Evolutionary conservation across 2,329 filamentous ascomycete species (phyloP), one percentile per base, ranked within the genome.

Genomic region (Pyrenochaeta sp.): DNA sequence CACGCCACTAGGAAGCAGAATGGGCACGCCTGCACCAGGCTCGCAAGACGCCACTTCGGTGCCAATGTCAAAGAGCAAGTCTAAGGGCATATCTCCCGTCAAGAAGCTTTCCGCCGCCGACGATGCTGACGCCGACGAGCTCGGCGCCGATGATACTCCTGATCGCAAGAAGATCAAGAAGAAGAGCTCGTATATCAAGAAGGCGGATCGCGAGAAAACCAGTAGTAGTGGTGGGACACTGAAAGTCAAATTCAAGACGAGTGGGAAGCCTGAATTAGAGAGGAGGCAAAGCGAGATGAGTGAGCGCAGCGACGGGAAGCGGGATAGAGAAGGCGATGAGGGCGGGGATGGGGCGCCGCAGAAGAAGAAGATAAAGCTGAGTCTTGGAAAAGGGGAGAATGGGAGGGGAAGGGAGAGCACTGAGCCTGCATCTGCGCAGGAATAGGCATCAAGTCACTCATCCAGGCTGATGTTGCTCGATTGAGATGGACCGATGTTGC

Each of bases 91-190:
- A 42, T 76, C 72, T 22, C 75, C 75, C 3, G 56, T 72, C 19
- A 77, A 78, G 62, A 74, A 67, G 50, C 46, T 68, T 3, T 59
- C 54, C 32, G 64, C 62, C 24, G 65, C 55, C 61, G 66, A 66
- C 44, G 68, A 64, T 46, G 27, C 24, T 28, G 69, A 70, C 25
- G 71, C 61, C 27, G 72, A 73, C 43, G 74, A 76, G 42, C 68
- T 71, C 4, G 73, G 67, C 43, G 80, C 82, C 5, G 80, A 82
- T 24, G 77, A 78, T 10, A 80, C 78, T 3, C 75, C 78, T 22
- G 76, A 80, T 43, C 68, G 67, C 52, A 74, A 78, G 46, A 81
- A 81, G 50, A 82, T 83, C 64, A 84, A 83, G 74, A 84, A 84
- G 72, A 83, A 83, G 64, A 74, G 71, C 50, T 74, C 73, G 3